These are phyloP conservation scores for Fusarium circinatum DNA, from an alignment of 2,329 filamentous ascomycete genomes.

Conservation along the genomic window DNA sequence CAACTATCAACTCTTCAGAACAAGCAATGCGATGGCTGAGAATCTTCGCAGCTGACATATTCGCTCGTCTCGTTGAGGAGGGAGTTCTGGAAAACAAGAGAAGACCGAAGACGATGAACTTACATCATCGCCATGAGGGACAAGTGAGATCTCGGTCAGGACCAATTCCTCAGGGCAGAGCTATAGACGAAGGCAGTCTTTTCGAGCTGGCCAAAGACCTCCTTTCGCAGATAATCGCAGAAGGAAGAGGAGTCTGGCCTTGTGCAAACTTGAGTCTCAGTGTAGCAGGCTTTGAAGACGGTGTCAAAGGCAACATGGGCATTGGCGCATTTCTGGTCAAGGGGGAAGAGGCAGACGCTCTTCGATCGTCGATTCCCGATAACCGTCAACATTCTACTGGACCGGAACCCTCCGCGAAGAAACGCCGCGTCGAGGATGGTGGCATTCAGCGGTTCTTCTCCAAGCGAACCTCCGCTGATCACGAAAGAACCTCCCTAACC, in stretches of 20 bases:
- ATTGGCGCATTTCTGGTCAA: slow-evolving; percentile 89
- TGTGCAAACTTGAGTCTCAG: slow-evolving; percentile 90
- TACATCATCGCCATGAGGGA: slow-evolving; percentile 80
- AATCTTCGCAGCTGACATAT: slow-evolving; percentile 93
- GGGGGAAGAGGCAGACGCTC: slow-evolving; percentile 69
- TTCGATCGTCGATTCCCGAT: slow-evolving; percentile 37
- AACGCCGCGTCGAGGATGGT: slow-evolving; percentile 53
- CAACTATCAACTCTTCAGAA: slow-evolving; percentile 79
- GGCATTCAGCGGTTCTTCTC: slow-evolving; percentile 69
- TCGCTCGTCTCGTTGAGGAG: slow-evolving; percentile 88
- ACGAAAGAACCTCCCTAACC: slow-evolving; percentile 41
- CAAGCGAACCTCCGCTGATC: slow-evolving; percentile 48
- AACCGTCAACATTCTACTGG: slow-evolving; percentile 32
- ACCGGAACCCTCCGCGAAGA: slow-evolving; percentile 45
- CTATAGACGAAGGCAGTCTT: slow-evolving; percentile 76
- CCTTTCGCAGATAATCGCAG: slow-evolving; percentile 79
- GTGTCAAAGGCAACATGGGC: slow-evolving; percentile 82
- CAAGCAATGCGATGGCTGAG: slow-evolving; percentile 86
- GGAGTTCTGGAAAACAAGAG: slow-evolving; percentile 88
- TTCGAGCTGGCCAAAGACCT: slow-evolving; percentile 81
- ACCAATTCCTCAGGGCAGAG: slow-evolving; percentile 80
- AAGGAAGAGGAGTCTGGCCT: slow-evolving; percentile 82
- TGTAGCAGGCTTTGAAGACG: slow-evolving; percentile 93
- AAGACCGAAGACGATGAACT: slow-evolving; percentile 83
- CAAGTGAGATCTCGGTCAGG: slow-evolving; percentile 80